phyloP scores from a whole-genome alignment of 805 yeast genomes.

The Cyberlindnera maritima region DNA sequence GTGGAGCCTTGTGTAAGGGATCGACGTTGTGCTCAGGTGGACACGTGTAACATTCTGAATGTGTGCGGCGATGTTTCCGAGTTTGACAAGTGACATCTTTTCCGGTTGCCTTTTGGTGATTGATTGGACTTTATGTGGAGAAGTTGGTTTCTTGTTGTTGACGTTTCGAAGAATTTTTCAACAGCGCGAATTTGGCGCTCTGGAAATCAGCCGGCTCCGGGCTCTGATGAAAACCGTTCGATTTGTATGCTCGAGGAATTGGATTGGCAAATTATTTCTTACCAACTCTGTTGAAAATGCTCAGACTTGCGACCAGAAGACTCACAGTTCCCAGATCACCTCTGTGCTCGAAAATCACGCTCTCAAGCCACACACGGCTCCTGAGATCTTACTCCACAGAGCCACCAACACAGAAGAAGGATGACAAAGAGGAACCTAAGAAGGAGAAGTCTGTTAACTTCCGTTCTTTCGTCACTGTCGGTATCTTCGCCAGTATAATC shows the following conservation, averaged over 20 bases:
- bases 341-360: neutral
- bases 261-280: no score
- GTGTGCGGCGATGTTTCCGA: conserved; percentile 85
- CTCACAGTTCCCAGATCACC: neutral
- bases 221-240: no score
- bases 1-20: conserved; percentile 82
- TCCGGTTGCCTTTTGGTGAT: neutral
- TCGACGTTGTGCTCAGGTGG: conserved; percentile 66
- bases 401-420: neutral
- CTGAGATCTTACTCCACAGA: conserved; percentile 13
- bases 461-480: conserved; percentile 40
- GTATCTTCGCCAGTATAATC: conserved; percentile 43
- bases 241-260: no score
- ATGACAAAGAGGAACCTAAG: conserved; percentile 4
- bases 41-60: conserved; percentile 84
- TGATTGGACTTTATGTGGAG: neutral
- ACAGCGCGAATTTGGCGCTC: neutral
- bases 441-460: conserved; percentile 35
- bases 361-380: neutral
- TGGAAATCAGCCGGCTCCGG: no score
- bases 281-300: neutral
- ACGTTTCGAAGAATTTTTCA: conserved; percentile 10
- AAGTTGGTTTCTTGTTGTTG: neutral
- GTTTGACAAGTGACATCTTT: conserved; percentile 80
- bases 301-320: neutral